phyloP scores from a whole-genome alignment of 768 basidiomycete species.

The Chalciporus pseudorubinellus region DNA sequence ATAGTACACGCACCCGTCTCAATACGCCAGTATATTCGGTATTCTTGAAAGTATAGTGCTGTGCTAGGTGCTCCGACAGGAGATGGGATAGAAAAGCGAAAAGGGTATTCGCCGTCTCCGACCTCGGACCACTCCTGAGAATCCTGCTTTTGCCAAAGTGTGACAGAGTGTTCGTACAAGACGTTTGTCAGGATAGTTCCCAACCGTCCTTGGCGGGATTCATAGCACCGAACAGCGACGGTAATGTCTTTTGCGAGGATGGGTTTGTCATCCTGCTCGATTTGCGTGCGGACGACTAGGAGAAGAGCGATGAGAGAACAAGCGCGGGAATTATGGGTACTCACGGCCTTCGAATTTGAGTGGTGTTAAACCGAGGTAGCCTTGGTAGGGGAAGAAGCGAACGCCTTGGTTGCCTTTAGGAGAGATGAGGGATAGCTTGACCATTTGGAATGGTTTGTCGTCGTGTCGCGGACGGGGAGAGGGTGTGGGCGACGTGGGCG shows the following conservation, averaged over 20 bases:
- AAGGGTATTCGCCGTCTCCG: slow-evolving; percentile 66
- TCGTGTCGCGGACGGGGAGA: slow-evolving; percentile 15
- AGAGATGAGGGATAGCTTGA: slow-evolving; percentile 65
- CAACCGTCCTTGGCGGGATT: slow-evolving; percentile 64
- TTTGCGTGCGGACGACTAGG: slow-evolving; percentile 64
- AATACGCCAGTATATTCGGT: slow-evolving; percentile 77
- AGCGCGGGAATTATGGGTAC: slow-evolving; percentile 25
- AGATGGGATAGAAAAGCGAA: slow-evolving; percentile 66
- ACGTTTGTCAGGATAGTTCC: slow-evolving; percentile 58
- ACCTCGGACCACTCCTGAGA: slow-evolving; percentile 57
- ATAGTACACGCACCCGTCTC: slow-evolving; percentile 64
- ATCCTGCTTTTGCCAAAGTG: slow-evolving; percentile 67
- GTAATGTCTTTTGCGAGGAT: slow-evolving; percentile 65
- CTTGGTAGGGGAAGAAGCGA: slow-evolving; percentile 70
- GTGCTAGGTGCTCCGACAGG: slow-evolving; percentile 65
- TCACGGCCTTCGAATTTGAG: slow-evolving; percentile 74
- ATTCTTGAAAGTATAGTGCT: slow-evolving; percentile 66
- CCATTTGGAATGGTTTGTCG: slow-evolving; percentile 45
- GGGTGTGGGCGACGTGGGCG: slow-evolving; percentile 11
- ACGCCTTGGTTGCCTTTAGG: slow-evolving; percentile 68
- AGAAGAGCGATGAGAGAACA: slow-evolving; percentile 4
- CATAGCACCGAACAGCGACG: slow-evolving; percentile 82
- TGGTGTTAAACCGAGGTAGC: slow-evolving; percentile 79
- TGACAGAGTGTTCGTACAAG: slow-evolving; percentile 63
- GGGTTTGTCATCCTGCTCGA: slow-evolving; percentile 68